Evolutionary conservation across 139 green algal genomes (phyloP).

Genomic region (Chlorella sp.): DNA sequence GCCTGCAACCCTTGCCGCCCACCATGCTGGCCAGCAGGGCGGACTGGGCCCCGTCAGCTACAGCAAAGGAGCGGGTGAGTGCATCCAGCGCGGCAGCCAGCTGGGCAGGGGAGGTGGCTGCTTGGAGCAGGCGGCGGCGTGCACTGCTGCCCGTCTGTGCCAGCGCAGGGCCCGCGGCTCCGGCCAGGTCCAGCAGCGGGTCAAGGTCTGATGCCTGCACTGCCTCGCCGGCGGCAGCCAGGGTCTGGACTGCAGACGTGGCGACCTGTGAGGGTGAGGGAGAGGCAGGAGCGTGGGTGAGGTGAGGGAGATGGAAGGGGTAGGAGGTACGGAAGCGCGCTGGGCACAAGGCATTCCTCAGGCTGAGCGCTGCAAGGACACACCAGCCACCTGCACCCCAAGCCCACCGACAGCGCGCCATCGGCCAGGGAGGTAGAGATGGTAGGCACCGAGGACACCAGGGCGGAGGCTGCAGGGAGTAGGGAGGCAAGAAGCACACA

Average conservation of each 20-base stretch:
- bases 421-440: too few species aligned
- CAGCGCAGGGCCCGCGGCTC: not conserved
- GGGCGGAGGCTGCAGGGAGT: not conserved
- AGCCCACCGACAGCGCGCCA: too few species aligned
- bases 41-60: not conserved
- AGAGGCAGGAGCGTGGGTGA: not conserved
- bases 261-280: not conserved
- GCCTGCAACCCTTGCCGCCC: not conserved
- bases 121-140: constrained; percentile 1
- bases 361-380: not conserved
- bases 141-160: not conserved
- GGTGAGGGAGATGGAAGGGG: too few species aligned
- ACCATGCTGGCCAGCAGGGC: constrained; percentile 18
- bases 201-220: constrained; percentile 6
- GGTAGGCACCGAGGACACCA: too few species aligned
- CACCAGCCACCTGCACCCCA: not conserved
- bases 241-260: not conserved
- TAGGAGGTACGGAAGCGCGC: not conserved
- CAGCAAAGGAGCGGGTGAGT: not conserved
- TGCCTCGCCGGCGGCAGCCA: not conserved
- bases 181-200: not conserved
- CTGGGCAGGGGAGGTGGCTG: not conserved
- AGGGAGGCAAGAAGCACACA: too few species aligned
- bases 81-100: not conserved
- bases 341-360: not conserved